Evolutionary conservation across 768 basidiomycete genomes (phyloP), one percentile per base, ranked within the genome.

Genomic region (Cantharellus anzutake): DNA sequence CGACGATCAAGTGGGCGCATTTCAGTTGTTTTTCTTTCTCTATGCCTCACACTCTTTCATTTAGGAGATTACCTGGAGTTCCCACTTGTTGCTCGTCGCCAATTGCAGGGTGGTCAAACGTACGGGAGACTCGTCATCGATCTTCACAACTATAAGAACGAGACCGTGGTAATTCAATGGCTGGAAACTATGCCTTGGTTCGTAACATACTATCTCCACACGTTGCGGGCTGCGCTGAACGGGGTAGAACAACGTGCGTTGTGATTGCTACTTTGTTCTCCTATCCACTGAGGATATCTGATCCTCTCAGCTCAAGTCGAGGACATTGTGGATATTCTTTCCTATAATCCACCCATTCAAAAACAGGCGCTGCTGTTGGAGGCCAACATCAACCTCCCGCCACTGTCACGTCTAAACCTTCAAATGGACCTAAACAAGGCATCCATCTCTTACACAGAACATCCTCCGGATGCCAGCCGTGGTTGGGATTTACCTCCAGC

Each of bases 111-210:
- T 20, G 82, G 79, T 58, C 91, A 93, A 68, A 83, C 82, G 5
- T 78, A 76, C 51, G 92, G 90, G 2, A 74, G 78, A 14, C 80
- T 99, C 20, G 76, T 76, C 51, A 70, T 93, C 7, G 73, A 75
- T 34, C 68, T 97, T 57, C 74, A 67, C 3, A 96, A 94, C 66
- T 75, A 79, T 62, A 72, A 72, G 42, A 63, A 71, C 20, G 67
- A 70, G 3, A 63, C 73, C 1, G 64, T 80, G 29, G 68, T 73
- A 20, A 74, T 83, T 0, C 69, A 83, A 4, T 96, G 93, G 69
- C 77, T 92, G 51, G 96, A 98, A 71, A 86, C 85, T 1, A 83
- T 93, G 77, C 96, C 94, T 3, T 94, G 92, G 82, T 82, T 91
- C 66, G 75, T 97, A 42, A 84, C 89, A 60, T 82, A 88, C 55